Percentiles rank a stretch among this genome's conserved stretches.
These are phyloP conservation scores for Aspergillus sp. DNA, from an alignment of 2,329 filamentous ascomycete species.

Conservation along the genomic window DNA sequence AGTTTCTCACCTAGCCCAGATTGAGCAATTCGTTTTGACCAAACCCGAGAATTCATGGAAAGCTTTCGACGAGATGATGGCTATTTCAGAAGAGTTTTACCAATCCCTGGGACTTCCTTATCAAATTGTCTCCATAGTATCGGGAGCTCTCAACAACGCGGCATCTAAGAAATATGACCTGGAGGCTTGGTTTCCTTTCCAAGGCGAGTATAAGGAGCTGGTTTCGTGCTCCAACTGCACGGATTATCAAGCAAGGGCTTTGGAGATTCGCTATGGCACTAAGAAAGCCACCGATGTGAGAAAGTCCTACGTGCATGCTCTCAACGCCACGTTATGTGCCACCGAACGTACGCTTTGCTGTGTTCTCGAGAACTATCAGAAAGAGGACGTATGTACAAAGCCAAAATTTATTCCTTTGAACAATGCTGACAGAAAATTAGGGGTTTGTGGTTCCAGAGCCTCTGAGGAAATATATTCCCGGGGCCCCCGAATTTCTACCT, in stretches of 20 bases:
- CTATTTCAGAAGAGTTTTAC: slow-evolving; percentile 89
- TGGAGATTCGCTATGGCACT: slow-evolving; percentile 84
- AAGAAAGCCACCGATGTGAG: slow-evolving; percentile 78
- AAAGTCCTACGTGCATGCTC: slow-evolving; percentile 90
- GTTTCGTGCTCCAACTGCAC: slow-evolving; percentile 98
- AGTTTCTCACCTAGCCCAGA: slow-evolving; percentile 32
- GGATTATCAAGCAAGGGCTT: slow-evolving; percentile 88
- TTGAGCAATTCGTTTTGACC: slow-evolving; percentile 72
- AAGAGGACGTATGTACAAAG: slow-evolving; percentile 58
- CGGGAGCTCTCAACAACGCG: slow-evolving; percentile 87
- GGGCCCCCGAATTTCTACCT: slow-evolving; percentile 79
- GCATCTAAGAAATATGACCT: slow-evolving; percentile 91
- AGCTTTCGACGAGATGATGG: slow-evolving; percentile 89
- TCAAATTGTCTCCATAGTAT: slow-evolving; percentile 87
- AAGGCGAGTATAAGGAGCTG: slow-evolving; percentile 96
- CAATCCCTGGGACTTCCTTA: slow-evolving; percentile 83
- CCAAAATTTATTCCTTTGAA: neutral
- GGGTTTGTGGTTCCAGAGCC: slow-evolving; percentile 75
- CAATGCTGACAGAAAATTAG: slow-evolving; percentile 33
- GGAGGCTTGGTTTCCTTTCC: slow-evolving; percentile 93
- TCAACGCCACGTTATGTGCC: slow-evolving; percentile 85
- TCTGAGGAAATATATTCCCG: slow-evolving; percentile 82
- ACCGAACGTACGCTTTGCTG: slow-evolving; percentile 92
- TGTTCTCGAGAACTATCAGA: slow-evolving; percentile 95
- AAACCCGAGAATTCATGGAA: slow-evolving; percentile 90